Evolutionary conservation across 371 early-diverging fungal genomes (phyloP), one percentile per base, ranked within the genome.

Genomic region (Mucor piriformis): DNA sequence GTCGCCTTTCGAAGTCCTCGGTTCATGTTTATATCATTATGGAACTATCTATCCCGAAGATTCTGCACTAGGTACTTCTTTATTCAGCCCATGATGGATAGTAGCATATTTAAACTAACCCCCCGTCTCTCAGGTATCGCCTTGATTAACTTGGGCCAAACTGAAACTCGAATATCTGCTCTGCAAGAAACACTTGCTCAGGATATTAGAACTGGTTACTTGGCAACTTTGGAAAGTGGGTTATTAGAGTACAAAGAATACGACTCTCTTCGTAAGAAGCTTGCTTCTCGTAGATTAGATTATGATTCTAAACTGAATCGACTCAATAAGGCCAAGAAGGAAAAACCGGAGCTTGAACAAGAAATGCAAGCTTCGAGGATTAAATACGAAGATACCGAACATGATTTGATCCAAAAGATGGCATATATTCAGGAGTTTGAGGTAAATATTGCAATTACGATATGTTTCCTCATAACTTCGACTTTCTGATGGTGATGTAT

Each of bases 281-380:
- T 96, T 6, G 93, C 94, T 53, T 87, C 89, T 54, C 83, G 96
- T 33, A 84, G 97, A 54, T 72, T 92, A 52, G 96, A 98, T 61
- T 95, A 92, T 68, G 97, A 98, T 70, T 86, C 94, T 40, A 96
- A 96, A 72, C 71, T 90, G 23, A 85, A 83, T 73, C 89, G 91
- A 61, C 83, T 93, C 18, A 90, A 93, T 62, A 92, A 91, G 64
- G 82, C 87, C 23, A 94, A 94, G 70, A 95, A 94, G 74, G 95
- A 96, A 62, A 92, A 88, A 40, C 89, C 93, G 6, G 88, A 90
- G 40, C 79, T 92, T 55, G 96, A 95, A 63, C 95, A 97, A 59
- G 96, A 96, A 48, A 80, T 92, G 71, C 87, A 93, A 42, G 87
- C 90, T 0, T 88, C 96, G 3, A 94, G 93, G 66, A 71, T 85